Evolutionary conservation across 2,329 filamentous ascomycete species (phyloP), one percentile per base, ranked within the genome.

Genomic region (Teratosphaeria destructans): DNA sequence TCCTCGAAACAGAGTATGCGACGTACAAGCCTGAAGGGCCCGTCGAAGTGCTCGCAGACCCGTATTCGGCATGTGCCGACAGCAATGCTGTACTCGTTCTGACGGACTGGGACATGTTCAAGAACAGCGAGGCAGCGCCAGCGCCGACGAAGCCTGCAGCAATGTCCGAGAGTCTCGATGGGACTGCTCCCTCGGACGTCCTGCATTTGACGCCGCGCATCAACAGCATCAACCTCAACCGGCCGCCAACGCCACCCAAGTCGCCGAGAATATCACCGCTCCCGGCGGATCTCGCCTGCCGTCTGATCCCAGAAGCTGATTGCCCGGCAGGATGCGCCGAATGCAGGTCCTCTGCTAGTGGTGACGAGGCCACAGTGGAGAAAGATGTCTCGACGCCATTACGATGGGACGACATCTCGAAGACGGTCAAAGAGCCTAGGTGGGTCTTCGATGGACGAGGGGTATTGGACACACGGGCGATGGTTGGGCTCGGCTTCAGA

Each of bases 361-460:
- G 11, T 23, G 16, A 14, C n/a, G 57, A 14, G 10, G 7, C 53
- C 4, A 49, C 43, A 49, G 27, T 14, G n/a, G 23, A 59, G 23
- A 60, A 47, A 32, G 59, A 65, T 43, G 34, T 58, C 29, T 34
- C 34, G 12, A 58, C 62, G 16, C 58, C 62, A 5, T 47, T 71
- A 7, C 61, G 66, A 57, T 72, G 70, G 69, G 26, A 54, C 10
- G 55, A 57, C 10, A 65, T 72, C 52, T 68, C 69, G 19, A 54
- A 59, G n/a, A 53, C 61, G 43, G 70, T 72, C 61, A 58, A 61
- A 52, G 55, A 65, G 35, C 71, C 70, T 11, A 63, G 62, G 56
- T 70, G 67, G 59, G 65, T 72, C 5, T 72, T 72, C 54, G 70
- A 72, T 52, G 70, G 70, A 10, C 58, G 69, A n/a, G 67, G 67